A percentile compares a stretch with the other conserved stretches of the same genome.
Conservation (phyloP, 2,329 filamentous ascomycete species). For the Trichoderma sp. region DNA sequence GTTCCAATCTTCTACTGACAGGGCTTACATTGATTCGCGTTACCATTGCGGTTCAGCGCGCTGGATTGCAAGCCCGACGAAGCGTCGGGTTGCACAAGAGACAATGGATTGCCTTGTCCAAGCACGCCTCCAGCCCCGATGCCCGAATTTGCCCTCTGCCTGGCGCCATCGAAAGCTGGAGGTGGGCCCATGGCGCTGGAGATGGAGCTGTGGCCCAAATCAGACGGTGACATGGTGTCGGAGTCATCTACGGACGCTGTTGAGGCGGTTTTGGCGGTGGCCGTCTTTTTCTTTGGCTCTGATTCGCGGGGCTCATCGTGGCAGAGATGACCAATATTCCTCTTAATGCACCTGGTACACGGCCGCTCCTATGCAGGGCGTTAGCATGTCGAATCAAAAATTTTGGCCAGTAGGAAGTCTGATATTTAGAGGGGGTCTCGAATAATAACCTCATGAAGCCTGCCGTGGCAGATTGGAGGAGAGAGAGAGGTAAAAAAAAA, state of each 20-base stretch:
- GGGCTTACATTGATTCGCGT: slow-evolving; percentile 73
- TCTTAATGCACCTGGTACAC: slow-evolving; percentile 96
- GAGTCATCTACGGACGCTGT: slow-evolving; percentile 62
- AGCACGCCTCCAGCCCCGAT: slow-evolving; percentile 48
- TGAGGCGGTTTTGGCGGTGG: slow-evolving; percentile 44
- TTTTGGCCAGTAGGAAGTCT: not conserved
- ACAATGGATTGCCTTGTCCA: slow-evolving; percentile 56
- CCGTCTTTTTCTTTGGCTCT: slow-evolving; percentile 76
- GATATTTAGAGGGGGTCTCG: not conserved
- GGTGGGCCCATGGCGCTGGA: slow-evolving; percentile 59
- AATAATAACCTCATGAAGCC: not conserved
- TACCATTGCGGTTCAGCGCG: slow-evolving; percentile 56
- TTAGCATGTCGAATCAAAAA: slow-evolving; percentile 30
- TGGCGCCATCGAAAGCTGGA: slow-evolving; percentile 42
- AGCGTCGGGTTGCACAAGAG: slow-evolving; percentile 71
- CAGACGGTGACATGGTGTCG: slow-evolving; percentile 51
- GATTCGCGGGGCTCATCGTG: slow-evolving; percentile 94
- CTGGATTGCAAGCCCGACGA: slow-evolving; percentile 67
- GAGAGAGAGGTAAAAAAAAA: too few relatives aligned
- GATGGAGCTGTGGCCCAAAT: slow-evolving; percentile 58
- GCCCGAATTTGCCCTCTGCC: slow-evolving; percentile 43
- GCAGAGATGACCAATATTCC: slow-evolving; percentile 97
- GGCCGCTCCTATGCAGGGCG: slow-evolving; percentile 72
- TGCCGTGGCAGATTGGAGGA: not conserved
- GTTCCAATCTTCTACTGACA: not conserved